Evolutionary conservation across 805 yeast species (phyloP).

Genomic region (Ogataea nonfermentans): DNA sequence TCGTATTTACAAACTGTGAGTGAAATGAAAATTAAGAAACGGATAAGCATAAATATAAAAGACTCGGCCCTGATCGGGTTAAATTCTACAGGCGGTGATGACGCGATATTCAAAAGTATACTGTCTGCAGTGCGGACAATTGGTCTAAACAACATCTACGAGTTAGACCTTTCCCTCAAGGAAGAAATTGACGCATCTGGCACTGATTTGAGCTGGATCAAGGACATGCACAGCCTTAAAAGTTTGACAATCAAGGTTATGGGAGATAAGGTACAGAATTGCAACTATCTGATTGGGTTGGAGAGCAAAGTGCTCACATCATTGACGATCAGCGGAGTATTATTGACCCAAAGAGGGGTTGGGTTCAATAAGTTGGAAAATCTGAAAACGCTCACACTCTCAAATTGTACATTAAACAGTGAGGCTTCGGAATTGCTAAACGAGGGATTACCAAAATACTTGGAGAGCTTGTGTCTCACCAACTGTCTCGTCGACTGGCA

Average conservation of each 20-base stretch:
- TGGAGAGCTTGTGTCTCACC: slow-evolving; percentile 16
- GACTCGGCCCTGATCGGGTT: slow-evolving; percentile 12
- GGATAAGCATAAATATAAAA: slow-evolving; percentile 17
- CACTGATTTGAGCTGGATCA: slow-evolving; percentile 16
- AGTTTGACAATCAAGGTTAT: slow-evolving; percentile 17
- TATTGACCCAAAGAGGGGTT: slow-evolving; percentile 4
- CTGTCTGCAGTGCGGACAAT: slow-evolving; percentile 15
- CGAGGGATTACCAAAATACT: slow-evolving; percentile 13
- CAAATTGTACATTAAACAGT: slow-evolving; percentile 14
- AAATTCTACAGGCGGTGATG: background rate
- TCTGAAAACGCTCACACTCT: slow-evolving; percentile 16
- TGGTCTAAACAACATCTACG: slow-evolving; percentile 16
- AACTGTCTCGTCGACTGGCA: slow-evolving; percentile 15
- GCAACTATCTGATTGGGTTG: slow-evolving; percentile 14
- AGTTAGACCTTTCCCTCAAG: slow-evolving; percentile 18
- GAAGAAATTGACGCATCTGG: slow-evolving; percentile 12
- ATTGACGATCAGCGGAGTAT: slow-evolving; percentile 14
- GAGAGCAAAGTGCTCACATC: slow-evolving; percentile 8
- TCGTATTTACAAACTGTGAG: slow-evolving; percentile 17
- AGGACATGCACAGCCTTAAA: slow-evolving; percentile 12
- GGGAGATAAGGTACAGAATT: slow-evolving; percentile 12
- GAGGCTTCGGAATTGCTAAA: slow-evolving; percentile 9
- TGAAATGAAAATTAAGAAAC: slow-evolving; percentile 16
- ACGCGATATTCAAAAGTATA: slow-evolving; percentile 12
- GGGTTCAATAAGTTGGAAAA: slow-evolving; percentile 11